Conservation (phyloP, 148 eudicot species). For the Rhododendron ferrugineum region DNA sequence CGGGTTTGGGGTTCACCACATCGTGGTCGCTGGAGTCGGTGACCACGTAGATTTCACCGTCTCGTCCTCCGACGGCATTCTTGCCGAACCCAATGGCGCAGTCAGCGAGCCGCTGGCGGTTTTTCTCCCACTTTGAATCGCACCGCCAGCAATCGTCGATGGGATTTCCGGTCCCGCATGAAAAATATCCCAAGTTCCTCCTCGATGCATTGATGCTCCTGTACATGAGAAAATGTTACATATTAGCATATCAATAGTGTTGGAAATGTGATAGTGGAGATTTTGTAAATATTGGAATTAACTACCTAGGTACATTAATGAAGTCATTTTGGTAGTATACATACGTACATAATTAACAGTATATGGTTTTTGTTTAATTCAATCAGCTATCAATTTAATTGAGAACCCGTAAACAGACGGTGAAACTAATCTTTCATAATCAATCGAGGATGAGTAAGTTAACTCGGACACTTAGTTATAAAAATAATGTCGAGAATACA, state of each 20-base stretch:
- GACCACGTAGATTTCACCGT: conserved; percentile 59
- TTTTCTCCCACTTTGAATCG: conserved; percentile 54
- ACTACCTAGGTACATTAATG: neutral
- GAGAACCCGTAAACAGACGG: neutral
- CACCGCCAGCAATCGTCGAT: conserved; percentile 92
- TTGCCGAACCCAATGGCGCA: conserved; percentile 77
- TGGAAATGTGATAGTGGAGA: neutral
- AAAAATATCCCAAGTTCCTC: conserved; percentile 54
- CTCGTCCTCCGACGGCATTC: conserved; percentile 58
- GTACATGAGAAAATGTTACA: neutral
- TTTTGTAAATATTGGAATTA: neutral
- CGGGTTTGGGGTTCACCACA: conserved; percentile 58
- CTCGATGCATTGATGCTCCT: conserved; percentile 65
- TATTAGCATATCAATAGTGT: neutral
- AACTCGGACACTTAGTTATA: neutral
- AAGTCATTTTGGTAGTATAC: neutral
- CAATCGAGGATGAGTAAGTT: too few relatives aligned
- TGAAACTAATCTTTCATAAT: too few relatives aligned
- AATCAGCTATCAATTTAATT: neutral
- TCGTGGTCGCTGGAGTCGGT: conserved; percentile 55
- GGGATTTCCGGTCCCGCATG: conserved; percentile 69
- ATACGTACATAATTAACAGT: too few relatives aligned
- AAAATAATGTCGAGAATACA: too few relatives aligned
- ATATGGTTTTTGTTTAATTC: neutral
- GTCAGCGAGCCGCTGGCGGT: conserved; percentile 64